Base-by-base conservation (phyloP, 176 grass and related monocot species). In the Bothriochloa decipiens region DNA sequence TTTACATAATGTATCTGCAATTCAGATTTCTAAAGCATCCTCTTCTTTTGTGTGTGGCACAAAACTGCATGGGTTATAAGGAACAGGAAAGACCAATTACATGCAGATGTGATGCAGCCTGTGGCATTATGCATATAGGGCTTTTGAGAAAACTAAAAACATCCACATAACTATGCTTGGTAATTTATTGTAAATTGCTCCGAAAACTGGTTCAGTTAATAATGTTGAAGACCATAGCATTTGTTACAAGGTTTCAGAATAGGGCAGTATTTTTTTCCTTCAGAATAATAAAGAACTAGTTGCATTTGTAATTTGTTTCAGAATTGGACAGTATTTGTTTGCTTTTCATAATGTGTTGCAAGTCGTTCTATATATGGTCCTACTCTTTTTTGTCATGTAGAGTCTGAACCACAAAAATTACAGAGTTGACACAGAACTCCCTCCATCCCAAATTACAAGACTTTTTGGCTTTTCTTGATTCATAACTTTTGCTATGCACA, bases 171-270 rank as follows among this genome's bases (percentile, higher is more conserved):
- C 27, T 72, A 47, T 73, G 8, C 15, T 32, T 50, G 7, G 14
- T 74, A 28, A 29, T 74, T 73, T 74, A 49, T 74, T 49, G 70
- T 25, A 49, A 18, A 49, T 29, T 73, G n/a, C 14, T 49, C 23
- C 43, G 3, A 17, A 49, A 47, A 46, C 41, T 45, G n/a, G 16
- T 72, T 16, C 0, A 27, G 26, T 18, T 33, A 50, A 53, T 53
- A 75, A 33, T 52, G 5, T 11, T 32, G 18, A 20, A 73, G 41
- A 46, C 23, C 42, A 41, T 7, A 47, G 13, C 40, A 72, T 45
- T 72, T 46, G 12, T 27, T 26, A 26, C 11, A 23, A 4, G 70
- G 14, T 60, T 79, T 65, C 15, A 32, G 58, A 45, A 32, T 29
- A 10, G 4, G 23, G 6, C 14, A 77, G 7, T 23, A 2, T 16